Percentiles rank a stretch among this genome's conserved stretches.
Evolutionary conservation across 345 rosid genomes (phyloP).

Genomic region (Arabis alpina): DNA sequence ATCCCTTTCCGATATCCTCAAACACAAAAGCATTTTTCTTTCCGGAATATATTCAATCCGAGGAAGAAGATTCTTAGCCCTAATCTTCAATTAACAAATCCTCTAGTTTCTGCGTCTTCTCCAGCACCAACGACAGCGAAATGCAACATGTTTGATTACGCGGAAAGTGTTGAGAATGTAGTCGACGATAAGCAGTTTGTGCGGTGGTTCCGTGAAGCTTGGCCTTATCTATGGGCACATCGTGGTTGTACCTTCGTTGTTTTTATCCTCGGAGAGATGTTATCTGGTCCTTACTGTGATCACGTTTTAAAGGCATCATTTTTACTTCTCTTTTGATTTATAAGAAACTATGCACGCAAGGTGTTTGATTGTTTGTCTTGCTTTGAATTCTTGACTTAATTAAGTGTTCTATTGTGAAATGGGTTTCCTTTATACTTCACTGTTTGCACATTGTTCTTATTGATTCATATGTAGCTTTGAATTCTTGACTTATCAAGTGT

Average conservation of each 20-base stretch:
- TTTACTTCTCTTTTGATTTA: neutral
- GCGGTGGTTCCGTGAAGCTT: conserved; percentile 92
- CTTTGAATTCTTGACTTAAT: neutral
- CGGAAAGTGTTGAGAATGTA: conserved; percentile 42
- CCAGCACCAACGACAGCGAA: neutral
- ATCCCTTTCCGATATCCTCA: conserved; percentile 18
- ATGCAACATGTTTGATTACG: conserved; percentile 45
- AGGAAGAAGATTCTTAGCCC: neutral
- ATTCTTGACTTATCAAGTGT: conserved; percentile 8
- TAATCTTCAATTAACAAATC: conserved; percentile 4
- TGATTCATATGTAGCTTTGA: no score
- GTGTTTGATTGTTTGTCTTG: conserved; percentile 23
- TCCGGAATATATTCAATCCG: conserved; percentile 4
- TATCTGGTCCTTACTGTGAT: conserved; percentile 60
- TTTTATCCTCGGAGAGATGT: conserved; percentile 71
- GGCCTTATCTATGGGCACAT: conserved; percentile 91
- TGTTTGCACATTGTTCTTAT: neutral
- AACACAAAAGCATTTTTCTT: conserved; percentile 18
- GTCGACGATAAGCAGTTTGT: conserved; percentile 73
- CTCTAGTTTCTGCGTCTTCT: neutral
- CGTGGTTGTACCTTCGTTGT: conserved; percentile 78
- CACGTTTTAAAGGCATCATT: conserved; percentile 67
- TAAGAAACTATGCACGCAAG: conserved; percentile 16
- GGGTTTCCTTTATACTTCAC: neutral
- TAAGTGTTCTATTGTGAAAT: neutral